A percentile compares a stretch with the other conserved stretches of the same genome.
Evolutionary conservation across 2,329 filamentous ascomycete genomes (phyloP).

Genomic region (Pestalotiopsis sp.): DNA sequence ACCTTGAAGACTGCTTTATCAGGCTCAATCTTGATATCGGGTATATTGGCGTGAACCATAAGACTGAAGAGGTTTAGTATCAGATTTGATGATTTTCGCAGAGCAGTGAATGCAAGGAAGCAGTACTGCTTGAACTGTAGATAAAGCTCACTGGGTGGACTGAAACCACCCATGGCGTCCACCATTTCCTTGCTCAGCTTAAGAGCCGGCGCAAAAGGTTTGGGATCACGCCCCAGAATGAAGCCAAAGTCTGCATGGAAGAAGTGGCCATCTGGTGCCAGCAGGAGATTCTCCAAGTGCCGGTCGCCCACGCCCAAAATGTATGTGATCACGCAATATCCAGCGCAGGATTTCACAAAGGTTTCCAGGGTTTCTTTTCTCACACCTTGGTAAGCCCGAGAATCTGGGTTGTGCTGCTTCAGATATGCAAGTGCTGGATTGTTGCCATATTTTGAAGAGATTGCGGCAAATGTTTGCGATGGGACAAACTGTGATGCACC

Average conservation of each 20-base stretch:
- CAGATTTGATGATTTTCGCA: constrained; percentile 86
- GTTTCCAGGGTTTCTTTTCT: constrained; percentile 93
- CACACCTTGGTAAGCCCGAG: constrained; percentile 78
- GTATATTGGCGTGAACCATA: constrained; percentile 97
- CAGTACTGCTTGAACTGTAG: constrained; percentile 92
- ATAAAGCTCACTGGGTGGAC: constrained; percentile 72
- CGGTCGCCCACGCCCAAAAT: constrained; percentile 94
- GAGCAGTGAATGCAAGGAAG: constrained; percentile 89
- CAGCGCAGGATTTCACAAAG: constrained; percentile 93
- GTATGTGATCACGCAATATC: constrained; percentile 98
- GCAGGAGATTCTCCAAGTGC: constrained; percentile 91
- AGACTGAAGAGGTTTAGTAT: constrained; percentile 94
- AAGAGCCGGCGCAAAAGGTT: constrained; percentile 95
- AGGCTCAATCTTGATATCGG: constrained; percentile 88
- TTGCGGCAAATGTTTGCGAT: constrained; percentile 81
- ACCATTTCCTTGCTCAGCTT: constrained; percentile 98
- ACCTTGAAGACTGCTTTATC: constrained; percentile 96
- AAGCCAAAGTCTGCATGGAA: constrained; percentile 99
- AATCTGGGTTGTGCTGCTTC: constrained; percentile 86
- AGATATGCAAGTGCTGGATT: constrained; percentile 81
- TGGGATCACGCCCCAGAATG: constrained; percentile 94
- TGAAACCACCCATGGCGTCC: constrained; percentile 91
- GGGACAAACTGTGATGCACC: constrained; percentile 94
- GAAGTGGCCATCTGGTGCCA: constrained; percentile 89
- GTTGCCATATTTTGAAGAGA: constrained; percentile 78